These are phyloP conservation scores for Cucurbita ficifolia DNA, from an alignment of 306 rosid species.

Conservation along the genomic window DNA sequence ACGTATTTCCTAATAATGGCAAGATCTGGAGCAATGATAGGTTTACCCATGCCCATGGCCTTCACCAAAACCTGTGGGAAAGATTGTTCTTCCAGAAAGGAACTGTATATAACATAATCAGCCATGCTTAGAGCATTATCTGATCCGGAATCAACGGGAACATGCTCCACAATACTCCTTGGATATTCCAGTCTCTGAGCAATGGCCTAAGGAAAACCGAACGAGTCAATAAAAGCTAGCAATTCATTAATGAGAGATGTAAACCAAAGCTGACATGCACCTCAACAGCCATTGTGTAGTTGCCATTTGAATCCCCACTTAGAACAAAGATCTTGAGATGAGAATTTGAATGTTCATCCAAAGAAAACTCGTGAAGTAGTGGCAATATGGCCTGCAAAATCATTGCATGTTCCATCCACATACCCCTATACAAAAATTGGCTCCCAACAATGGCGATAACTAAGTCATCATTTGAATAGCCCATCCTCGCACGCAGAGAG, in stretches of 20 bases:
- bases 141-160: constrained; percentile 42
- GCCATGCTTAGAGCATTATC: constrained; percentile 42
- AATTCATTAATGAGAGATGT: neutral
- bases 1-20: constrained; percentile 71
- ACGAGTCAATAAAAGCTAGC: constrained; percentile 15
- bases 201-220: constrained; percentile 43
- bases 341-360: constrained; percentile 26
- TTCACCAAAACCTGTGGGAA: constrained; percentile 70
- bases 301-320: constrained; percentile 52
- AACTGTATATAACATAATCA: constrained; percentile 75
- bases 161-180: constrained; percentile 49
- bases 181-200: constrained; percentile 70
- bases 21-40: constrained; percentile 76
- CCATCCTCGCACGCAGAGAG: constrained; percentile 36
- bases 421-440: constrained; percentile 65
- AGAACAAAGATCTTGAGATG: constrained; percentile 52
- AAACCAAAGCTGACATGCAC: constrained; percentile 21
- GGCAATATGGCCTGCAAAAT: constrained; percentile 68
- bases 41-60: constrained; percentile 90
- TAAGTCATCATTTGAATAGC: constrained; percentile 48
- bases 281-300: constrained; percentile 63
- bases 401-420: constrained; percentile 90
- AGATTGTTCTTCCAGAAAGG: constrained; percentile 65
- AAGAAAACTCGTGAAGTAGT: constrained; percentile 33
- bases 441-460: constrained; percentile 80